Evolutionary conservation across 169 alveolate genomes (phyloP), one percentile per base, ranked within the genome.

Genomic region (Plasmodium inui): DNA sequence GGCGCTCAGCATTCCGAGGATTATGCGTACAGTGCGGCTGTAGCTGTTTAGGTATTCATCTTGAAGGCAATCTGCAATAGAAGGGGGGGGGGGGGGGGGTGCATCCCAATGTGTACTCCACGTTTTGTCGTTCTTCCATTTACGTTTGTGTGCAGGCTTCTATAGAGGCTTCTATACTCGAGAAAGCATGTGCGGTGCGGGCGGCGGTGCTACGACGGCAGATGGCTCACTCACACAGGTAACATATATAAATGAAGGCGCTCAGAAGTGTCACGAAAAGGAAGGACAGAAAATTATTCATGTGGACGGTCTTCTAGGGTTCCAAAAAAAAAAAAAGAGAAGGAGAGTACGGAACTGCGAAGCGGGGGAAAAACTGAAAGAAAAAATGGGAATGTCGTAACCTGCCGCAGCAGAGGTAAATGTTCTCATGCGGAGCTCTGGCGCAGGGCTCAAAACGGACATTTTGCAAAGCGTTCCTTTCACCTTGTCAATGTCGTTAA

Each of bases 31-130:
- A 4, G 70, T 32, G 53, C 37, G 46, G 79, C 86, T 61, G 46
- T 85, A 85, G 57, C 37, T 70, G 79, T 85, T 85, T 85, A 85
- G 70, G 80, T 85, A 76, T 9, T 28, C 93, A 85, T 85, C 74
- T 73, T 85, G 93, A 44, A 85, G 67, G 71, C 86, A 70, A 28
- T 85, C 93, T 85, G 61, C 41, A 61, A 14, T 61, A 61, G 67
- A 17, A 6, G 5, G 6, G 53, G 50, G 6, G 19, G 32, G 39
- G 10, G 41, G 41, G 2, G n/a, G 46, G 0, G 30, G 14, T 39
- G 5, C 26, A 39, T n/a, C 30, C 30, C 41, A 7, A 2, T 32
- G 71, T 32, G 74, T 61, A 34, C 8, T 61, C 9, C 74, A 19
- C 34, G 1, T 17, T n/a, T 61, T 26, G 74, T 61, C 14, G 9